Evolutionary conservation across 805 yeast genomes (phyloP), one percentile per base, ranked within the genome.

Genomic region (Hanseniaspora nectarophila): DNA sequence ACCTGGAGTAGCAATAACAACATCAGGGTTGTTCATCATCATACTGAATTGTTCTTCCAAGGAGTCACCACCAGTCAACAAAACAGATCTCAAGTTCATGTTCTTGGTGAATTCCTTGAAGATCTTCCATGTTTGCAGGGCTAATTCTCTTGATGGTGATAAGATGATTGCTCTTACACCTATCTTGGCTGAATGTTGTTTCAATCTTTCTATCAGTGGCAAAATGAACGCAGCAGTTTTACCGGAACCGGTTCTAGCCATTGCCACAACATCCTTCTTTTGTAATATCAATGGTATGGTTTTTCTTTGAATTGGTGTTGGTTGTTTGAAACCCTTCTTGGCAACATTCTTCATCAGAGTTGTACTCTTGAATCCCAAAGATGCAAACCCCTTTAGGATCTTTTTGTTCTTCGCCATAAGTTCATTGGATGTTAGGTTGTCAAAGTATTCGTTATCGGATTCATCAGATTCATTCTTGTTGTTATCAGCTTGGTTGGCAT

Each of bases 161-260:
- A 92, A 67, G 53, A 92, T 81, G 33, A 92, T 73, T 0, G 95
- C 95, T 58, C 98, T 75, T 1, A 81, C 81, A 56, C 98, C 98
- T 42, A 85, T 82, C 63, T 80, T 84, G 29, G 95, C 88, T 42
- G 85, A 78, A 64, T 90, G 97, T 1, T 79, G 67, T 65, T 85
- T 86, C 59, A 90, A 73, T 62, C 77, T 81, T 60, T 92, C 97
- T 57, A 92, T 74, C 71, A 92, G 73, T 3, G 99, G 99, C 51
- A 92, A 69, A 20, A 86, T 76, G 64, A 92, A 92, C 0, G 98
- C 97, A 8, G 98, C 98, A 0, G 99, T 92, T 64, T 92, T 92
- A 73, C 99, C 99, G 24, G 95, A 85, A 61, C 99, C 99, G 0
- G 99, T 92, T 63, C 99, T 77, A 15, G 99, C 99, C 99, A 92